Percentiles rank a stretch among this genome's conserved stretches.
These are phyloP conservation scores for Cryptococcus deneoformans DNA, from an alignment of 1,284 basidiomycete species.

Conservation along the genomic window DNA sequence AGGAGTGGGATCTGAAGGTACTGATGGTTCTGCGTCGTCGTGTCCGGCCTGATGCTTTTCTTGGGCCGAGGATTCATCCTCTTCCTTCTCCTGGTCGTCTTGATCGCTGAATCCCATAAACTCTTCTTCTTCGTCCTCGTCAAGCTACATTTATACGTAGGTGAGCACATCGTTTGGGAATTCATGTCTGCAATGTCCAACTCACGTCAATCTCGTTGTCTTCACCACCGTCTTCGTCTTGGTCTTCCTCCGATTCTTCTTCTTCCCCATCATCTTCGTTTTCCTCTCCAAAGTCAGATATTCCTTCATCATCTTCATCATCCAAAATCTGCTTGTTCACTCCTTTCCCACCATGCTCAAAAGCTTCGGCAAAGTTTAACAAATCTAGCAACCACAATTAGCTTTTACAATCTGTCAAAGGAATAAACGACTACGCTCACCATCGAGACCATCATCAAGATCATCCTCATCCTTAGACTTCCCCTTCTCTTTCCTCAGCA, in stretches of 20 bases:
- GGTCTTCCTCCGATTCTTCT: conserved; percentile 1
- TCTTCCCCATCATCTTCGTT: conserved; percentile 10
- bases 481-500: conserved; percentile 56
- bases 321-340: conserved; percentile 7
- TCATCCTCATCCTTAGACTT: conserved; percentile 48
- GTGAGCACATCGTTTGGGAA: too few species aligned
- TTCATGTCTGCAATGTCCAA: too few species aligned
- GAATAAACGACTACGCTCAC: conserved; percentile 52
- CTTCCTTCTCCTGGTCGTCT: not conserved
- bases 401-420: not conserved
- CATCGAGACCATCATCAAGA: conserved; percentile 56
- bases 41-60: not conserved
- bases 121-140: conserved; percentile 6
- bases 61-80: not conserved
- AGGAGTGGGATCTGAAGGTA: not conserved
- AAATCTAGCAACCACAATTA: conserved; percentile 47
- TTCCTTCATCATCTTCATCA: conserved; percentile 9
- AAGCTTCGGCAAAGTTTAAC: conserved; percentile 50
- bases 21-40: not conserved
- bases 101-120: not conserved
- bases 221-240: too few species aligned
- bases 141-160: not conserved
- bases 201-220: too few species aligned
- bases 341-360: conserved; percentile 25
- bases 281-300: conserved; percentile 5